Evolutionary conservation across 208 protist species (phyloP).

Genomic region (Leishmania lainsoni): DNA sequence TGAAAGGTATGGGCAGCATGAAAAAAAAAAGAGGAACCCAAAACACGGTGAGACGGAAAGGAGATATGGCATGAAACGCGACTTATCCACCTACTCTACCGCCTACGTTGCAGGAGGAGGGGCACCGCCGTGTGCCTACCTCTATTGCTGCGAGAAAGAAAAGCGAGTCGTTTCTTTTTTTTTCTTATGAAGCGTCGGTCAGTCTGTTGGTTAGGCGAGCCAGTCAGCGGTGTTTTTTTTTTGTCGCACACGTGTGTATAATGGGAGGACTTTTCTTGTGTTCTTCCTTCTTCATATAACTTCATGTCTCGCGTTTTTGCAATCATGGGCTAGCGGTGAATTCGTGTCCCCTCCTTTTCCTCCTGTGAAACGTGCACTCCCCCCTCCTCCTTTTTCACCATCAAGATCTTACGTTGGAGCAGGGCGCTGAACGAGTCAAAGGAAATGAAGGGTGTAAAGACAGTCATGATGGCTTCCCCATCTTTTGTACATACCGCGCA

Average conservation of each 20-base stretch:
- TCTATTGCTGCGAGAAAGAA: background rate
- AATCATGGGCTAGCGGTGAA: background rate
- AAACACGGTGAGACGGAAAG: background rate
- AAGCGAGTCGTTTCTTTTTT: background rate
- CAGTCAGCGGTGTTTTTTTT: background rate
- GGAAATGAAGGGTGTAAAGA: background rate
- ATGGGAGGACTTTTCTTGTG: background rate
- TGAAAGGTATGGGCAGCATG: background rate
- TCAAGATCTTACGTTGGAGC: background rate
- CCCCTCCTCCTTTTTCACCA: background rate
- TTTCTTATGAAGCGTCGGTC: background rate
- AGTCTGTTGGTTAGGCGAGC: background rate
- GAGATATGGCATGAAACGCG: background rate
- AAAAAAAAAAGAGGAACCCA: background rate
- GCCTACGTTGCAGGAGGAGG: background rate
- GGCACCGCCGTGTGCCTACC: background rate
- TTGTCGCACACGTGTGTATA: conserved; percentile 1
- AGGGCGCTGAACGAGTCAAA: background rate
- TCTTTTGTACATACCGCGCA: background rate
- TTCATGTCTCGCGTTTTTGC: background rate
- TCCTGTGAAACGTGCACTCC: background rate
- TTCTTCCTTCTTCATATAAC: background rate
- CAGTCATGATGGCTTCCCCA: background rate
- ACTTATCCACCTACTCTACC: background rate
- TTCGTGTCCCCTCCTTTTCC: background rate